Percentiles rank a stretch among this genome's conserved stretches.
These are phyloP conservation scores for Arabidopsis thaliana DNA, from an alignment of 345 rosid species.

Conservation along the genomic window DNA sequence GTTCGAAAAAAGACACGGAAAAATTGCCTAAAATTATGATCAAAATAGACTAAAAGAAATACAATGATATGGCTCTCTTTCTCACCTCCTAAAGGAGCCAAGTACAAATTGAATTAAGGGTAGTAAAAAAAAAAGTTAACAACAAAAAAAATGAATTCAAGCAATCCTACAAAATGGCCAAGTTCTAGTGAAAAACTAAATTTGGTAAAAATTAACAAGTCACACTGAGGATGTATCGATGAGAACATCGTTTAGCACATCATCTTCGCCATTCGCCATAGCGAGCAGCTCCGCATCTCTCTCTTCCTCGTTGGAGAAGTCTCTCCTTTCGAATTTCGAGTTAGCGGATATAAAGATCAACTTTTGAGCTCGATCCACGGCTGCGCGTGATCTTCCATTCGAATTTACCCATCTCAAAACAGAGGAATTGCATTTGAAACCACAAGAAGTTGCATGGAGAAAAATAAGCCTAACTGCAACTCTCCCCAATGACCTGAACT, in stretches of 20 bases:
- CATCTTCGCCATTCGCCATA: conserved; percentile 72
- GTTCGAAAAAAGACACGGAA: conserved; percentile 4
- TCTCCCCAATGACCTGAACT: conserved; percentile 88
- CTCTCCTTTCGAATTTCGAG: conserved; percentile 83
- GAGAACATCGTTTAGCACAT: conserved; percentile 86
- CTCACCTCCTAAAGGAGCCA: conserved; percentile 37
- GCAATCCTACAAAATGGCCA: conserved; percentile 44
- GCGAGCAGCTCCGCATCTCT: conserved; percentile 87
- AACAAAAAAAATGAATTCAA: conserved; percentile 34
- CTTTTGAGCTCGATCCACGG: conserved; percentile 81
- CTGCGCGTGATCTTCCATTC: conserved; percentile 66
- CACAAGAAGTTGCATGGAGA: conserved; percentile 89
- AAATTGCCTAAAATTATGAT: conserved; percentile 32
- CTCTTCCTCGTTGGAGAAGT: conserved; percentile 78
- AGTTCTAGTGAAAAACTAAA: conserved; percentile 32
- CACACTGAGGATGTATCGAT: conserved; percentile 88
- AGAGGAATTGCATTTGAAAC: conserved; percentile 89
- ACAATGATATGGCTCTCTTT: conserved; percentile 43
- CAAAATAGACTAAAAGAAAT: conserved; percentile 35
- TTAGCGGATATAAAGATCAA: conserved; percentile 87
- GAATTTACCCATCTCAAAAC: conserved; percentile 76
- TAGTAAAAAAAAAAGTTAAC: conserved; percentile 13
- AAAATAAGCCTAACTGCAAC: conserved; percentile 98
- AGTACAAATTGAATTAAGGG: conserved; percentile 42
- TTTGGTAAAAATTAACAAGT: conserved; percentile 45